Evolutionary conservation across 2,329 filamentous ascomycete species (phyloP).

Genomic region (Sphaerulina vaccinii): DNA sequence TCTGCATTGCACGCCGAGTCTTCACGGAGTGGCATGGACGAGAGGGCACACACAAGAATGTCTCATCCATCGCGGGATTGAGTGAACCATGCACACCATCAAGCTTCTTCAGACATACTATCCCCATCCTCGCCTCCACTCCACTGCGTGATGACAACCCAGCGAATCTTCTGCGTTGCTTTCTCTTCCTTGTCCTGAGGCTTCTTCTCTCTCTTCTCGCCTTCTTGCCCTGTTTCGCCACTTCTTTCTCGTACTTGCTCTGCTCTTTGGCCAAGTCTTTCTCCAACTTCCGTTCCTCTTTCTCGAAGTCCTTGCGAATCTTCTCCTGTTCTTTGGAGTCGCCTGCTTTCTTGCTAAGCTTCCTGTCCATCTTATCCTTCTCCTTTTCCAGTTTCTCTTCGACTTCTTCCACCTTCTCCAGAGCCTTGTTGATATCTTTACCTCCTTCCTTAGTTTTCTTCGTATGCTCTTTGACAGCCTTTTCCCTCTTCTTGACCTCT

Average conservation of each 20-base stretch:
- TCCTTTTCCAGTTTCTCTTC: constrained; percentile 18
- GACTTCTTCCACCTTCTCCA: constrained; percentile 21
- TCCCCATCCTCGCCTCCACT: constrained; percentile 12
- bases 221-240: constrained; percentile 15
- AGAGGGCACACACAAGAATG: background rate
- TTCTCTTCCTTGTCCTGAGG: constrained; percentile 22
- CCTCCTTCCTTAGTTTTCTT: constrained; percentile 14
- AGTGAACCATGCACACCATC: too few relatives aligned
- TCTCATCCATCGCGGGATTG: too few relatives aligned
- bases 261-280: constrained; percentile 17
- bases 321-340: constrained; percentile 6
- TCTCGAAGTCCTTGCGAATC: constrained; percentile 12
- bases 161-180: constrained; percentile 31
- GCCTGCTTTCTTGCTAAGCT: constrained; percentile 6
- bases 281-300: constrained; percentile 12
- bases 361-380: constrained; percentile 1
- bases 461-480: constrained; percentile 12
- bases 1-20: too few relatives aligned
- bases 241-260: constrained; percentile 16
- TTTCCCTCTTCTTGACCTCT: constrained; percentile 16
- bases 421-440: constrained; percentile 12
- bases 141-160: constrained; percentile 29
- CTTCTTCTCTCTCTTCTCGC: background rate
- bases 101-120: background rate
- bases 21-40: background rate